These are phyloP conservation scores for Salix brachista DNA, from an alignment of 345 rosid species.

Conservation along the genomic window DNA sequence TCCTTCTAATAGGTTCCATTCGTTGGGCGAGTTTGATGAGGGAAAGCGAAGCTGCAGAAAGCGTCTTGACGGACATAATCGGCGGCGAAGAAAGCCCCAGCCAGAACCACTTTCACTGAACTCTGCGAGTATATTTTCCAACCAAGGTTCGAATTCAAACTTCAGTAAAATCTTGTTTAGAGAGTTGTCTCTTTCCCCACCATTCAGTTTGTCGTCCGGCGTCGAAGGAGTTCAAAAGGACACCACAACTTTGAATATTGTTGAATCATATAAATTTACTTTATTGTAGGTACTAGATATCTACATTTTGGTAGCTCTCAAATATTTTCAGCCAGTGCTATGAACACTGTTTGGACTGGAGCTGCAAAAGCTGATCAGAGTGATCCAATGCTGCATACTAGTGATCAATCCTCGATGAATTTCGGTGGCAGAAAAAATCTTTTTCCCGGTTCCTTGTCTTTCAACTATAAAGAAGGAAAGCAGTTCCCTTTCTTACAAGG, in stretches of 20 bases:
- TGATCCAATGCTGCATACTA: constrained; percentile 20
- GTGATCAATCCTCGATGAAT: constrained; percentile 27
- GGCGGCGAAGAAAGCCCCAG: constrained; percentile 68
- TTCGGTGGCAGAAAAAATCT: constrained; percentile 30
- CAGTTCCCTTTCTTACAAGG: constrained; percentile 45
- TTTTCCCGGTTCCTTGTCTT: constrained; percentile 33
- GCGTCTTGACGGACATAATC: constrained; percentile 75
- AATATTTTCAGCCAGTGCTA: constrained; percentile 27
- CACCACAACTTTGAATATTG: background rate
- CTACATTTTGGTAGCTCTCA: constrained; percentile 43
- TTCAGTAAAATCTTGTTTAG: background rate
- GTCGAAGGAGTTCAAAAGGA: background rate
- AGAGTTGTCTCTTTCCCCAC: background rate
- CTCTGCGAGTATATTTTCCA: constrained; percentile 40
- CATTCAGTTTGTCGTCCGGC: background rate
- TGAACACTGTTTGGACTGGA: constrained; percentile 42
- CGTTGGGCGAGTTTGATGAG: constrained; percentile 67
- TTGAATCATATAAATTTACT: background rate
- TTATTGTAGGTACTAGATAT: constrained; percentile 41
- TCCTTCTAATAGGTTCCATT: constrained; percentile 51
- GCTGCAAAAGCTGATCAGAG: constrained; percentile 34
- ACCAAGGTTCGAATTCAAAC: constrained; percentile 41
- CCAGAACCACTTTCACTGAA: constrained; percentile 41
- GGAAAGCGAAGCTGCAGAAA: constrained; percentile 80
- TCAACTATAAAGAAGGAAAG: constrained; percentile 29